Percentiles rank a stretch among this genome's conserved stretches.
phyloP scores from a whole-genome alignment of 208 protist species.

The Leptomonas pyrrhocoris region DNA sequence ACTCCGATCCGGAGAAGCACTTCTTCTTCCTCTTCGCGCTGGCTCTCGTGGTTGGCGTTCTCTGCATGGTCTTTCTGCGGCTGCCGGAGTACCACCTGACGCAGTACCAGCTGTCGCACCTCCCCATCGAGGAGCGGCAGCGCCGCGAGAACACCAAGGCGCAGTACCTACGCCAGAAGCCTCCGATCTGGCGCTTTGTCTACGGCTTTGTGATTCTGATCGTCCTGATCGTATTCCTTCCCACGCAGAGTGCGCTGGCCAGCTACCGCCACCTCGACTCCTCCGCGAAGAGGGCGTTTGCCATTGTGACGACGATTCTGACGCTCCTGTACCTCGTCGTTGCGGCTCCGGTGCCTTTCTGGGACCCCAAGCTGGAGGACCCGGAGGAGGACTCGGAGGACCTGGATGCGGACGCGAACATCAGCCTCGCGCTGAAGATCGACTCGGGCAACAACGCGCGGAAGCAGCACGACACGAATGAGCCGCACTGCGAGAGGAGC shows the following conservation, averaged over 20 bases:
- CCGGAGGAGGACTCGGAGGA: constrained; percentile 2
- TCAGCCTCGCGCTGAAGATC: neutral
- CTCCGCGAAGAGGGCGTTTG: constrained; percentile 34
- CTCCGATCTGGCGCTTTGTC: constrained; percentile 55
- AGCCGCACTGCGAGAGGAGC: constrained; percentile 1
- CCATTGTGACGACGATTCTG: constrained; percentile 39
- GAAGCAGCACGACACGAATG: neutral
- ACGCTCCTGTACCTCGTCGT: constrained; percentile 29
- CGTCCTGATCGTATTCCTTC: constrained; percentile 59
- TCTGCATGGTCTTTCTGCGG: constrained; percentile 46
- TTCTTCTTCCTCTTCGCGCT: constrained; percentile 51
- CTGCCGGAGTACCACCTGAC: constrained; percentile 66
- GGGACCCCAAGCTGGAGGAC: constrained; percentile 15
- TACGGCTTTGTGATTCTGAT: constrained; percentile 55
- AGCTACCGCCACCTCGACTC: constrained; percentile 43
- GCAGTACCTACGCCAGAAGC: constrained; percentile 62
- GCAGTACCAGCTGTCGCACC: constrained; percentile 34
- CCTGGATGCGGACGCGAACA: constrained; percentile 5
- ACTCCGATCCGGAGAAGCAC: constrained; percentile 36
- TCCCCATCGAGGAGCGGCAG: constrained; percentile 45
- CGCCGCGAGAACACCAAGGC: constrained; percentile 36
- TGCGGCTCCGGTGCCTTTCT: constrained; percentile 31
- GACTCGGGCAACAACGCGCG: neutral
- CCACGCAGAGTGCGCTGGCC: constrained; percentile 46
- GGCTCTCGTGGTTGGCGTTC: constrained; percentile 18